phyloP scores from a whole-genome alignment of 176 grass and related monocot species.

The Juncus effusus region DNA sequence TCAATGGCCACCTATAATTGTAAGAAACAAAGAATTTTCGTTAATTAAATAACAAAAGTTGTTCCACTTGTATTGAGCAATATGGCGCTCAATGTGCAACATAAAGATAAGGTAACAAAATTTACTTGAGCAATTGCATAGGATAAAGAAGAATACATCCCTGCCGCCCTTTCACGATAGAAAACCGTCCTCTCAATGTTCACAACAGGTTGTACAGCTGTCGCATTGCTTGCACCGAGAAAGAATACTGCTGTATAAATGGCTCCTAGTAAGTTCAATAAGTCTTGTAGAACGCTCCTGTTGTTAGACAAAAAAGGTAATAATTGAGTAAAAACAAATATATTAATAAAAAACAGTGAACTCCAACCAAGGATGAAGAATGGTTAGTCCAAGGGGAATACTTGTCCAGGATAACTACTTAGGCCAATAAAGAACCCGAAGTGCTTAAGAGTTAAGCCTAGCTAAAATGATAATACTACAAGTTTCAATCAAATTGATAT shows the following conservation, averaged over 20 bases:
- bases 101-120: conserved; percentile 12
- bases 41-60: conserved; percentile 3
- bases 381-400: not conserved
- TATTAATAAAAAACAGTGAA: not conserved
- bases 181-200: conserved; percentile 71
- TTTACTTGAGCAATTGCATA: conserved; percentile 89
- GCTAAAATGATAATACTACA: no score
- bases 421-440: no score
- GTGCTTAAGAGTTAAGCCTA: no score
- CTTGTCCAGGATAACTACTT: not conserved
- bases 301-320: conserved; percentile 16
- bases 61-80: not conserved
- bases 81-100: no score
- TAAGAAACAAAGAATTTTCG: conserved; percentile 11
- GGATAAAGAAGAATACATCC: conserved; percentile 88
- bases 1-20: conserved; percentile 51
- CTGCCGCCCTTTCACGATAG: conserved; percentile 87
- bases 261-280: conserved; percentile 62
- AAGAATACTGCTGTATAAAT: conserved; percentile 77
- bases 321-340: conserved; percentile 12
- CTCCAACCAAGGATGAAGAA: conserved; percentile 5
- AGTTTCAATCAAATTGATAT: no score
- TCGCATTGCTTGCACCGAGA: conserved; percentile 58
- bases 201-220: conserved; percentile 70
- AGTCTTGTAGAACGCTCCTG: conserved; percentile 45